Base-by-base conservation (phyloP, 2,329 filamentous ascomycete genomes). In the Trichoderma koningii region DNA sequence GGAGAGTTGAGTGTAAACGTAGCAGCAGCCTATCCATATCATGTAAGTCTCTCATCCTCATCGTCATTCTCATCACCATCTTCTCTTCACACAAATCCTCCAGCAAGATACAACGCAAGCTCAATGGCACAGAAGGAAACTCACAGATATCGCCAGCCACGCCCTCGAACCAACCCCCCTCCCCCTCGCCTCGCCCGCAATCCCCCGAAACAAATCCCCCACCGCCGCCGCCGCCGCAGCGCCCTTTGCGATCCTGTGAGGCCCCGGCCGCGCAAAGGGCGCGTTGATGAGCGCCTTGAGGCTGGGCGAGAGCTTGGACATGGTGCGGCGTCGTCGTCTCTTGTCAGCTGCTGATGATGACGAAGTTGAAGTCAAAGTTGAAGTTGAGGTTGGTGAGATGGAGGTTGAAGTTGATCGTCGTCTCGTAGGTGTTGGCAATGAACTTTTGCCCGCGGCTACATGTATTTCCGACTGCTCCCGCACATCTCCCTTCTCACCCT, bases 1-100 rank as follows among this genome's bases (percentile, higher is more conserved):
- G 91, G 91, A 1, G 91, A 93, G 80, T 96, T 95, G 81, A 95
- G 87, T 1, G 92, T 95, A 79, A 94, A 91, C 1, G 91, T 92
- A 19, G 91, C 88, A 38, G 91, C 92, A 0, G 91, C 89, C 88
- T 92, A 15, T 5, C 2, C 7, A 2, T 14, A 2, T 3, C 19
- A 42, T 42, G n/a, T 55, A 10, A 60, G 45, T 42, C 7, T 6
- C 15, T 14, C 26, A 19, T 19, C 2, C 19, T 5, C 7, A 51
- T 10, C 3, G 10, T 0, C n/a, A 19, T 0, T 23, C 17, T 50
- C 21, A 2, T 1, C 26, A 30, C 48, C 26, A 47, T 34, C 10
- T 19, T 21, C 19, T 15, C 23, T n/a, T 10, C 15, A 19, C 48
- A 17, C 30, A 51, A 10, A 41, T 28, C 7, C 6, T 7, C 44